Evolutionary conservation across 2,329 filamentous ascomycete genomes (phyloP), one percentile per base, ranked within the genome.

Genomic region (Ustilaginoidea virens): DNA sequence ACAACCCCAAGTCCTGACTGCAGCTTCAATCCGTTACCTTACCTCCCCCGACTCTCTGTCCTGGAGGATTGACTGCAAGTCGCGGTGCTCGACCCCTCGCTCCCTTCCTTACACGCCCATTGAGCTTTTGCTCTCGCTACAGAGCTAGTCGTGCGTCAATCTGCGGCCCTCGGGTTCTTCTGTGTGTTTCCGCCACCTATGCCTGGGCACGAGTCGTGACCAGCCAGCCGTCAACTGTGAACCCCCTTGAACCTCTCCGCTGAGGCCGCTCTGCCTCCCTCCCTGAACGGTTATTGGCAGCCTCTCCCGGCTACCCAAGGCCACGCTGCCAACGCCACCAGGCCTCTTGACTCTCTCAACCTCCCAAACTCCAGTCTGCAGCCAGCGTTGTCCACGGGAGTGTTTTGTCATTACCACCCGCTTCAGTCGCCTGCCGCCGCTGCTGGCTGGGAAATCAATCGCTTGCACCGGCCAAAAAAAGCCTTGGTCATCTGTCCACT

Each of bases 271-370:
- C n/a, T n/a, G n/a, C 20, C 25, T 17, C n/a, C 19, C 15, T 30
- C 23, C 25, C 27, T 32, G 23, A 19, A 29, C 29, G 23, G 13
- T 26, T 33, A 31, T 35, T 40, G 33, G 36, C 28, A 35, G 37
- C 32, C 30, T 29, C 36, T 27, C 28, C 32, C 23, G 32, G 26
- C 17, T 28, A 26, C 27, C n/a, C 23, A 28, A 32, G 35, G 26
- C 27, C 28, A 33, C 35, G 33, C 31, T 33, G 25, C 26, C 30
- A n/a, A 33, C 35, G 34, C 37, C 33, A 36, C 36, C 27, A 11
- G 20, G 15, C 27, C 11, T 13, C 15, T 34, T 23, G 26, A 27
- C 25, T 23, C 15, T 25, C 23, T 31, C 23, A 7, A 27, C 21
- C 12, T 13, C 20, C 17, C 15, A 23, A 29, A 9, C 14, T 8